phyloP scores from a whole-genome alignment of 352 stramenopile species.

The Thalassiosira exigua region DNA sequence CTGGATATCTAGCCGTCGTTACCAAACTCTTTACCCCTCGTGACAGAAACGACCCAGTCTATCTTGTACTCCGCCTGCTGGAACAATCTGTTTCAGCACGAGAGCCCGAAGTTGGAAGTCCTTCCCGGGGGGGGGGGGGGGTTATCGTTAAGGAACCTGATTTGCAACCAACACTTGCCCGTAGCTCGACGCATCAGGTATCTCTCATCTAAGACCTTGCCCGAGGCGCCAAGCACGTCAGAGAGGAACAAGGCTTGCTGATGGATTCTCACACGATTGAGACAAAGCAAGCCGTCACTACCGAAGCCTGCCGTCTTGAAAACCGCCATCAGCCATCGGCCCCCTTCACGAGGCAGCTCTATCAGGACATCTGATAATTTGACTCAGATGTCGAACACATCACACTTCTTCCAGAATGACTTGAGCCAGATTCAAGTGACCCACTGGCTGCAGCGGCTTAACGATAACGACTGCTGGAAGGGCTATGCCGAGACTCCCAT shows the following conservation, averaged over 20 bases:
- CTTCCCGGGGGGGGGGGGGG: background rate
- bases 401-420: slow-evolving; percentile 5
- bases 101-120: background rate
- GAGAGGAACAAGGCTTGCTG: slow-evolving; percentile 43
- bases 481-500: background rate
- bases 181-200: background rate
- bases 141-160: slow-evolving; percentile 8
- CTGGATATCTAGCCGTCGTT: no score
- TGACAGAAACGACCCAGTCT: background rate
- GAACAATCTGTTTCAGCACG: background rate
- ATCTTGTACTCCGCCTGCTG: background rate
- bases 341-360: background rate
- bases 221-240: background rate
- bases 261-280: slow-evolving; percentile 34
- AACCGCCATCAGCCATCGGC: slow-evolving; percentile 22
- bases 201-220: background rate
- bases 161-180: slow-evolving; percentile 1
- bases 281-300: background rate
- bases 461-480: background rate
- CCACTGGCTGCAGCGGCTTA: background rate
- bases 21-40: background rate
- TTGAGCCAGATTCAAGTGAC: slow-evolving; percentile 12
- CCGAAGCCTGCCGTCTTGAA: slow-evolving; percentile 3
- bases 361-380: background rate
- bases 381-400: background rate